phyloP scores from a whole-genome alignment of 306 rosid genomes.

The Crotalaria pallida region DNA sequence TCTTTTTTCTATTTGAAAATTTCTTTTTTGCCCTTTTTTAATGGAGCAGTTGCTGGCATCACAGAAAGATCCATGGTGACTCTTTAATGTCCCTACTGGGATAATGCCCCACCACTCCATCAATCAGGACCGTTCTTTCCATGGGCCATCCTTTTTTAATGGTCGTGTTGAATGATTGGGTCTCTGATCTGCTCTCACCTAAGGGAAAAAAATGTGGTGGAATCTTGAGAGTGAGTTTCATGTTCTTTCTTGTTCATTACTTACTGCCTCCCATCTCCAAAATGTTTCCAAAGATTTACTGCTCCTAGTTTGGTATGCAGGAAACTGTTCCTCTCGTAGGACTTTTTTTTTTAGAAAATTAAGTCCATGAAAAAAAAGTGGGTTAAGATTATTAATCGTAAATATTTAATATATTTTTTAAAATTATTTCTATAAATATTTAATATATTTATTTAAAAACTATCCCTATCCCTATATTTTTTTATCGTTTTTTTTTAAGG shows the following conservation, averaged over 20 bases:
- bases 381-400: no score
- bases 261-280: slow-evolving; percentile 6
- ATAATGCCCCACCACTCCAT: slow-evolving; percentile 38
- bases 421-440: no score
- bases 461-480: no score
- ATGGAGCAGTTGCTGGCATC: slow-evolving; percentile 57
- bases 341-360: no score
- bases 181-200: slow-evolving; percentile 20
- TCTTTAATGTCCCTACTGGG: slow-evolving; percentile 43
- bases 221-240: slow-evolving; percentile 35
- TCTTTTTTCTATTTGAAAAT: no score
- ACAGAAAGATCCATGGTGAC: slow-evolving; percentile 46
- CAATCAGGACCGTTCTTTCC: slow-evolving; percentile 44
- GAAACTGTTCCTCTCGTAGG: no score
- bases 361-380: no score
- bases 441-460: no score
- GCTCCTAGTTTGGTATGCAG: no score
- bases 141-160: slow-evolving; percentile 31
- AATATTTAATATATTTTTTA: no score
- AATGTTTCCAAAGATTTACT: background rate
- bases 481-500: no score
- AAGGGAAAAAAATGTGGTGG: slow-evolving; percentile 27
- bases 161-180: slow-evolving; percentile 52
- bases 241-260: slow-evolving; percentile 1
- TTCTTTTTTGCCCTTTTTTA: slow-evolving; percentile 10